Conservation (phyloP, 2,329 filamentous ascomycete genomes). For the Arthroderma sp. region DNA sequence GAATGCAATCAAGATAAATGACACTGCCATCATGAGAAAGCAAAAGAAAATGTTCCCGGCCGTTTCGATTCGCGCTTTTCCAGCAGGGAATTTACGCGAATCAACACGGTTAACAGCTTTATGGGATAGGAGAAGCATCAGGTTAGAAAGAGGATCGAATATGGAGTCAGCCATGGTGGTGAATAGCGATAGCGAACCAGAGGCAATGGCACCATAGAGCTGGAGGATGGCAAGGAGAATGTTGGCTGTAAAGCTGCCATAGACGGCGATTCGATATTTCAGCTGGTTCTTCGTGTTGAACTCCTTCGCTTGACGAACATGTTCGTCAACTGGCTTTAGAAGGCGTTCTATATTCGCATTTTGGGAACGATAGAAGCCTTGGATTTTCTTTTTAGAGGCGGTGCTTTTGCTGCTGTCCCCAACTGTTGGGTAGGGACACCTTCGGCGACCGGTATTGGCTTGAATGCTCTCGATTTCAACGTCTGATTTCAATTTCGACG, state of each 20-base stretch:
- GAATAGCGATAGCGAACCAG: constrained; percentile 85
- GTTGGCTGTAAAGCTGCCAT: constrained; percentile 64
- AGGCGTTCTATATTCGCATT: constrained; percentile 89
- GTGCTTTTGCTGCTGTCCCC: constrained; percentile 13
- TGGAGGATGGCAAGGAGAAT: constrained; percentile 66
- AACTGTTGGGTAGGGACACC: constrained; percentile 30
- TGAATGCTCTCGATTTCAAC: constrained; percentile 60
- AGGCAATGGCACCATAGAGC: constrained; percentile 75
- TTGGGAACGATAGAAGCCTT: constrained; percentile 76
- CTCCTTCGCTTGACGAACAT: constrained; percentile 67
- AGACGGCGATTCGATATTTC: constrained; percentile 46
- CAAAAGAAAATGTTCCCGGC: constrained; percentile 94
- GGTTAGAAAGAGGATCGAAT: constrained; percentile 82
- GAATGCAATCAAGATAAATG: constrained; percentile 82
- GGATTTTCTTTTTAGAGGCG: constrained; percentile 41
- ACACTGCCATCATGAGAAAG: constrained; percentile 89
- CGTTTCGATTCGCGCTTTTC: constrained; percentile 87
- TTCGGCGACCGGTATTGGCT: constrained; percentile 68
- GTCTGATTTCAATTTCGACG: constrained; percentile 61
- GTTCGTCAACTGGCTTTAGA: constrained; percentile 85
- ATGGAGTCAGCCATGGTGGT: constrained; percentile 94
- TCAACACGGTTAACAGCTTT: constrained; percentile 83
- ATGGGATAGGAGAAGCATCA: constrained; percentile 74
- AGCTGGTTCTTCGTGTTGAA: constrained; percentile 70
- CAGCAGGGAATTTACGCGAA: constrained; percentile 71